Evolutionary conservation across 306 rosid species (phyloP).

Genomic region (Lablab purpureus): DNA sequence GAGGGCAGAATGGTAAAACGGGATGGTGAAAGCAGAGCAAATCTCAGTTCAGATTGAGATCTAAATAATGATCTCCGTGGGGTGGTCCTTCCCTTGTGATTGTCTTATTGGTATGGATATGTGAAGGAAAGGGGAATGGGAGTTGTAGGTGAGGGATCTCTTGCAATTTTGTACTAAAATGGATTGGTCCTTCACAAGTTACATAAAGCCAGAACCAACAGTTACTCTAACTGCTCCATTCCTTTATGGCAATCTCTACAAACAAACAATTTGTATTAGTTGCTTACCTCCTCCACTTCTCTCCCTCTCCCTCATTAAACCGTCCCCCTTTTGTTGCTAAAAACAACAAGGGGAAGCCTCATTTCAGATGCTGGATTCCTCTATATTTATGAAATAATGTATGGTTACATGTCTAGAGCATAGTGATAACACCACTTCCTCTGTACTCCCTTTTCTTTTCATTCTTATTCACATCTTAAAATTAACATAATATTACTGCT

Average conservation of each 20-base stretch:
- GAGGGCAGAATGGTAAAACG: constrained; percentile 54
- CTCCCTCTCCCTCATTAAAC: constrained; percentile 46
- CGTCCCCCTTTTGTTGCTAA: constrained; percentile 49
- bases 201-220: constrained; percentile 66
- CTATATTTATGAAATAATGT: constrained; percentile 52
- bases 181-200: constrained; percentile 61
- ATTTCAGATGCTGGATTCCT: constrained; percentile 51
- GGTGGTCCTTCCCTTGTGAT: constrained; percentile 64
- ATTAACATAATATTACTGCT: too few relatives aligned
- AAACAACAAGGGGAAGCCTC: constrained; percentile 31
- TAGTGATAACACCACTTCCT: constrained; percentile 10
- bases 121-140: constrained; percentile 39
- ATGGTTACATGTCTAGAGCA: constrained; percentile 30
- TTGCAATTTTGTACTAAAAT: constrained; percentile 53
- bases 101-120: constrained; percentile 55
- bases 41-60: constrained; percentile 82
- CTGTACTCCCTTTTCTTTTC: neutral
- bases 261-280: constrained; percentile 46
- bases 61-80: constrained; percentile 64
- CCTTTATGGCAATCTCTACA: constrained; percentile 58
- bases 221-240: constrained; percentile 56
- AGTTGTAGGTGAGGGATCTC: constrained; percentile 33
- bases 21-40: constrained; percentile 48
- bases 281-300: constrained; percentile 30
- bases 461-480: constrained; percentile 27